Conservation (phyloP, 306 rosid genomes). For the Lathyrus aphaca region DNA sequence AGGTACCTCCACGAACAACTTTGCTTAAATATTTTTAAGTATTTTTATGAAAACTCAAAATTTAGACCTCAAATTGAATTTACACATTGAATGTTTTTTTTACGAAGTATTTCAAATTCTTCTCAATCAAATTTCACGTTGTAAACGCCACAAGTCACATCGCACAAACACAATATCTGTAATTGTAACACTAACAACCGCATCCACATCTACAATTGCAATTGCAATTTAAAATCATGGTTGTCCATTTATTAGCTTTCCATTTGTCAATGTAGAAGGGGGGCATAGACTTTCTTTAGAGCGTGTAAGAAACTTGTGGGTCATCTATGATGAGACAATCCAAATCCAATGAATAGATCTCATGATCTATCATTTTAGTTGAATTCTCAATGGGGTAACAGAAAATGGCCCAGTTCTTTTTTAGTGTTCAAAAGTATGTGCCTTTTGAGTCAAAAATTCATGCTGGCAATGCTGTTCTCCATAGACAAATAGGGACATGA, state of each 20-base stretch:
- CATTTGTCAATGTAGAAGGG: neutral
- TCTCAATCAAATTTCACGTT: too few relatives aligned
- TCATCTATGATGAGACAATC: conserved; percentile 34
- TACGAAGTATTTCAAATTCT: too few relatives aligned
- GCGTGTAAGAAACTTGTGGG: conserved; percentile 31
- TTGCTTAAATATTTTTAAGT: too few relatives aligned
- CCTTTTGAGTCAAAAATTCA: conserved; percentile 29
- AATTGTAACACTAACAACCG: too few relatives aligned
- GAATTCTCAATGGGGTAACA: conserved; percentile 35
- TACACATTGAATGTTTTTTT: too few relatives aligned
- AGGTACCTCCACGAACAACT: too few relatives aligned
- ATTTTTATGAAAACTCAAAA: too few relatives aligned
- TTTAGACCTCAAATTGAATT: too few relatives aligned
- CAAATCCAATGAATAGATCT: conserved; percentile 17
- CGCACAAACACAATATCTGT: too few relatives aligned
- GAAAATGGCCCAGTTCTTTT: conserved; percentile 24
- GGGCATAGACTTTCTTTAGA: conserved; percentile 1
- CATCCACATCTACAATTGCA: too few relatives aligned
- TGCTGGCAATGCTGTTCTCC: conserved; percentile 37
- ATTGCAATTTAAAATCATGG: too few relatives aligned
- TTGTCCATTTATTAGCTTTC: neutral
- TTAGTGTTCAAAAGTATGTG: neutral
- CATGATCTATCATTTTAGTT: neutral
- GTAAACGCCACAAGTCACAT: too few relatives aligned
- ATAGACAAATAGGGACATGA: conserved; percentile 41